Evolutionary conservation across 208 protist species (phyloP).

Genomic region (Blastocrithidia nonstop): DNA sequence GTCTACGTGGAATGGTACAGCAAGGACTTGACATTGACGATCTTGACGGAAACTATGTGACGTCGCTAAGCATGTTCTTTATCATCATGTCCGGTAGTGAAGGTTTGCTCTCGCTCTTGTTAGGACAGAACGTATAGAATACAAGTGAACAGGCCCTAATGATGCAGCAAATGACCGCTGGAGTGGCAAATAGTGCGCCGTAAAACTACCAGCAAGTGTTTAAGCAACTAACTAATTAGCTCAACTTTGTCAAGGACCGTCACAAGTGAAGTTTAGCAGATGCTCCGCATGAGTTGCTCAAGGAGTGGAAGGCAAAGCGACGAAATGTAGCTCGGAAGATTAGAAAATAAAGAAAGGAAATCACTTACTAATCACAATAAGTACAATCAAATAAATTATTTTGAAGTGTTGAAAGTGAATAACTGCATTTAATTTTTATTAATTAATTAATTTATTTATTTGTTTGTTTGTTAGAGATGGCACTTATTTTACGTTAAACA

Average conservation of each 20-base stretch:
- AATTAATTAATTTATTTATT: too few species aligned
- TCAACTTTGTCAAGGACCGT: slow-evolving; percentile 48
- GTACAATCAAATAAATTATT: too few species aligned
- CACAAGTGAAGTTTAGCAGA: slow-evolving; percentile 58
- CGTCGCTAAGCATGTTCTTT: slow-evolving; percentile 92
- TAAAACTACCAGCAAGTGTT: slow-evolving; percentile 72
- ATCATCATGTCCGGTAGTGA: slow-evolving; percentile 89
- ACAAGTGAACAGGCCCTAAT: slow-evolving; percentile 22
- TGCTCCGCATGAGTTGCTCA: slow-evolving; percentile 42
- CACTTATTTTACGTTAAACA: too few species aligned
- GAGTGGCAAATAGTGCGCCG: slow-evolving; percentile 24
- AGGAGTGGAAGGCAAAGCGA: slow-evolving; percentile 21
- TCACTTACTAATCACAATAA: too few species aligned
- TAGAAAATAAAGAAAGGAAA: too few species aligned
- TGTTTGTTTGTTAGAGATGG: too few species aligned
- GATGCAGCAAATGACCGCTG: slow-evolving; percentile 31
- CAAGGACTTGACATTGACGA: slow-evolving; percentile 88
- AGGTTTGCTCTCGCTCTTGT: slow-evolving; percentile 85
- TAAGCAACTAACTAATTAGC: slow-evolving; percentile 51
- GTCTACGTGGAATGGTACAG: slow-evolving; percentile 92
- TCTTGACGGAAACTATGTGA: slow-evolving; percentile 92
- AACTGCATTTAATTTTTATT: too few species aligned
- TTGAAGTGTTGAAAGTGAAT: too few species aligned
- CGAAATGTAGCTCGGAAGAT: slow-evolving; percentile 5
- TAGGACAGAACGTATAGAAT: slow-evolving; percentile 58